Percentiles rank a stretch among this genome's conserved stretches.
Evolutionary conservation across 768 basidiomycete species (phyloP).

Genomic region (Amanita rimosa): DNA sequence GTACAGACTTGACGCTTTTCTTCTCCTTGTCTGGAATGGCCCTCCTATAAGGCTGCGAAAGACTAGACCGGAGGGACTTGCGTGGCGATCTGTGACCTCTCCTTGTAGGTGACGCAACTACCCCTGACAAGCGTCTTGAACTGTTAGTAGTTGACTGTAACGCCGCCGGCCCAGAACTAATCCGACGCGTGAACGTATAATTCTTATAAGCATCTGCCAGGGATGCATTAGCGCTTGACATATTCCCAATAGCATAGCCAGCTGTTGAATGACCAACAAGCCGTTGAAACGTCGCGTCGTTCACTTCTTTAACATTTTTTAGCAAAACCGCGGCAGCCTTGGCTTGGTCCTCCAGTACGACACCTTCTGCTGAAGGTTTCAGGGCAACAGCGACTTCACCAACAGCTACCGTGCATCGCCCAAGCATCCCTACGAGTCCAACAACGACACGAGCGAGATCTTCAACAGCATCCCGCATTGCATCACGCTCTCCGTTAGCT

Average conservation of each 20-base stretch:
- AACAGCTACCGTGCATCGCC: slow-evolving; percentile 64
- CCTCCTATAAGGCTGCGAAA: slow-evolving; percentile 49
- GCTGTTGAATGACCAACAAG: slow-evolving; percentile 61
- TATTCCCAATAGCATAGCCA: slow-evolving; percentile 35
- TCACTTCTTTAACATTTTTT: slow-evolving; percentile 46
- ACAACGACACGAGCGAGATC: slow-evolving; percentile 61
- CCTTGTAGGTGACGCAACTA: slow-evolving; percentile 41
- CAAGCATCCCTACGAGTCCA: slow-evolving; percentile 69
- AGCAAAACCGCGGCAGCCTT: slow-evolving; percentile 35
- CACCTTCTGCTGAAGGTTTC: slow-evolving; percentile 19
- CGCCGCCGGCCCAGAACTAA: slow-evolving; percentile 38
- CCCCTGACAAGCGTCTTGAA: slow-evolving; percentile 29
- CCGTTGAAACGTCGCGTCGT: slow-evolving; percentile 56
- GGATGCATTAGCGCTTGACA: slow-evolving; percentile 19
- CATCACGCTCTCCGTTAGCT: slow-evolving; percentile 55
- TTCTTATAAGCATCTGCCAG: slow-evolving; percentile 37
- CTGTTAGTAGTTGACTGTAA: slow-evolving; percentile 20
- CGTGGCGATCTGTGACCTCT: slow-evolving; percentile 49
- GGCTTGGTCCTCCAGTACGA: slow-evolving; percentile 24
- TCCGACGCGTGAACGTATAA: slow-evolving; percentile 38
- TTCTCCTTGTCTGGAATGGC: slow-evolving; percentile 50
- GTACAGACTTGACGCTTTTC: slow-evolving; percentile 47
- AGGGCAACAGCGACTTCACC: slow-evolving; percentile 41
- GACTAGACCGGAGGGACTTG: slow-evolving; percentile 60
- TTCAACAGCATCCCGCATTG: slow-evolving; percentile 46